Evolutionary conservation across 2,329 filamentous ascomycete genomes (phyloP).

Genomic region (Cercospora sojina): DNA sequence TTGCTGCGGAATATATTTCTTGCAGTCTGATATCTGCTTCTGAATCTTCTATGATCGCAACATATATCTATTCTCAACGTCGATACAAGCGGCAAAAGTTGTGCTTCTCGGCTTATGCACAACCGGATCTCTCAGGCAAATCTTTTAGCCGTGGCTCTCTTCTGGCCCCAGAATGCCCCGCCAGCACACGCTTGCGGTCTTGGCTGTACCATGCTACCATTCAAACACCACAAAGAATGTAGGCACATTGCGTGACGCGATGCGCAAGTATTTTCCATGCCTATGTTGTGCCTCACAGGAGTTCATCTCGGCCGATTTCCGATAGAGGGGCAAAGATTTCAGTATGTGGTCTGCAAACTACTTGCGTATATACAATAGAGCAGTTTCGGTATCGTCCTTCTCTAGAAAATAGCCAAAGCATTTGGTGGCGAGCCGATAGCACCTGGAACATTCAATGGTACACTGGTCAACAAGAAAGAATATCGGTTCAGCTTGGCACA

Average conservation of each 20-base stretch:
- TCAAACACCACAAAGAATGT: background rate
- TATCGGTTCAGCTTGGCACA: conserved; percentile 43
- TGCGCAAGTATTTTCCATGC: background rate
- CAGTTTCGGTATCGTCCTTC: background rate
- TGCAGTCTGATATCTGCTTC: background rate
- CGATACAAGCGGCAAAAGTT: background rate
- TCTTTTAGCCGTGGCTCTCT: background rate
- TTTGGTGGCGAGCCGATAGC: conserved; percentile 38
- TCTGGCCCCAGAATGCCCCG: background rate
- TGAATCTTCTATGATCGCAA: background rate
- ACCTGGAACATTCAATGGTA: conserved; percentile 46
- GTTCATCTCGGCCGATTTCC: background rate
- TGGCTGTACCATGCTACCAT: background rate
- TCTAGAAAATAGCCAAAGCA: conserved; percentile 37
- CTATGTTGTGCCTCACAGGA: background rate
- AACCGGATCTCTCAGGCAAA: background rate
- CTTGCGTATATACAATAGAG: background rate
- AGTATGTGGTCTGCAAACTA: background rate
- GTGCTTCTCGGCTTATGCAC: background rate
- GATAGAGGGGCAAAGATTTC: background rate
- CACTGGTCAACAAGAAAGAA: conserved; percentile 47
- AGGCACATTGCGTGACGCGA: background rate
- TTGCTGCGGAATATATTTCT: background rate
- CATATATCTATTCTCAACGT: background rate
- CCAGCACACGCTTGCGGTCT: background rate